A percentile compares a stretch with the other conserved stretches of the same genome.
Conservation (phyloP, 2,329 filamentous ascomycete genomes). For the Trichoderma endophyticum region DNA sequence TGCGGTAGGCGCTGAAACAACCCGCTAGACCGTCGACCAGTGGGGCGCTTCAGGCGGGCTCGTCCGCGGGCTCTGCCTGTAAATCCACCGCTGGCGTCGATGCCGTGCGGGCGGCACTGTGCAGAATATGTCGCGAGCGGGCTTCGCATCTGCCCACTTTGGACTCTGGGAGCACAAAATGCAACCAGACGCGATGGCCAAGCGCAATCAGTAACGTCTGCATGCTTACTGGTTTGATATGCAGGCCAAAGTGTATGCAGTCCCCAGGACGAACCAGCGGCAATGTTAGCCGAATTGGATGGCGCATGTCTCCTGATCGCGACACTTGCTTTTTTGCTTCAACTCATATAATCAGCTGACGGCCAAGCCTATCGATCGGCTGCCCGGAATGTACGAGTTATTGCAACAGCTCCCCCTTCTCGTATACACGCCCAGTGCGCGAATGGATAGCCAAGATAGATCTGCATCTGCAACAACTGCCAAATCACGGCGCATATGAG, state of each 20-base stretch:
- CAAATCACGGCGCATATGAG: not conserved
- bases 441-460: not conserved
- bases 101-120: not conserved
- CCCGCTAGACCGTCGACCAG: slow-evolving; percentile 3
- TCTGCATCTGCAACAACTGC: slow-evolving; percentile 3
- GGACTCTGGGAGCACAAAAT: not conserved
- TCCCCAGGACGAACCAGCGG: not conserved
- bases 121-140: not conserved
- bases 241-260: slow-evolving; percentile 15
- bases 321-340: not conserved
- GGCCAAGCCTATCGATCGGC: slow-evolving; percentile 6
- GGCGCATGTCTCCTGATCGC: slow-evolving; percentile 15
- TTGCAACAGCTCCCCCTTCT: not conserved
- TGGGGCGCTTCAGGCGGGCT: slow-evolving; percentile 13
- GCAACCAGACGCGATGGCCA: not conserved
- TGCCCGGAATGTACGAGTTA: not conserved
- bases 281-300: not conserved
- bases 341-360: slow-evolving; percentile 5
- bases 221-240: not conserved
- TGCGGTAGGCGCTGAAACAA: slow-evolving; percentile 12
- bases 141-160: slow-evolving; percentile 6
- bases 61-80: not conserved
- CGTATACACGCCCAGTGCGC: not conserved
- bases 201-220: not conserved
- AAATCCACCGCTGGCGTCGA: not conserved